Base-by-base conservation (phyloP, 805 yeast species). In the Candida argentea region DNA sequence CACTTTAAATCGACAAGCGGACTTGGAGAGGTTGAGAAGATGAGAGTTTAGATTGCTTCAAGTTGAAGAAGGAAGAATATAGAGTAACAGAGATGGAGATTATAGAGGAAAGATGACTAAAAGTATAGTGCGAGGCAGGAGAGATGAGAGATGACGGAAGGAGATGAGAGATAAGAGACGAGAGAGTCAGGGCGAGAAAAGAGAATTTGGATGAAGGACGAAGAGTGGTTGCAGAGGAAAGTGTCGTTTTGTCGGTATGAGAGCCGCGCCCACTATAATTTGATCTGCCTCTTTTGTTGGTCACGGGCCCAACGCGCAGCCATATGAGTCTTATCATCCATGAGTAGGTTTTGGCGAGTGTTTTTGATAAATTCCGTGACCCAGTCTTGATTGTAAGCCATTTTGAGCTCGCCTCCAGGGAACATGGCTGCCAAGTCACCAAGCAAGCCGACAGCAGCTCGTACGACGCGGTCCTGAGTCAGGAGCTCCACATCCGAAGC, bases 301-400 rank as follows among this genome's bases (percentile, higher is more conserved):
- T 82, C 95, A 42, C 91, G 73, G 10, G 98, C 96, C 97, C 97
- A 91, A 57, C 87, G 73, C 6, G 96, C 96, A n/a, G 95, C 83
- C 46, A 81, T 91, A 50, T 73, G 75, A 8, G 96, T 85, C 31
- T 67, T 58, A 42, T 70, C 73, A 20, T 73, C 62, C 48, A 76
- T 82, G 18, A 63, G 42, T 36, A 69, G 65, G 48, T 76, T 77
- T 30, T 71, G 46, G 53, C 91, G 73, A 14, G 87, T 77, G 47
- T 65, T 72, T 50, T 74, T 77, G 48, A 91, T 78, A 48, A 83
- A 71, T 15, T 73, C 78, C 5, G 80, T 59, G 16, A 91, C 74
- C 95, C 95, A 85, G 2, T 67, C 76, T 59, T 77, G 83, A 13
- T 57, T 52, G 53, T 76, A 85, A 28, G 67, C 67, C 36, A 67